Conservation (phyloP, 371 early-diverging fungal species). For the Funneliformis caledonium region DNA sequence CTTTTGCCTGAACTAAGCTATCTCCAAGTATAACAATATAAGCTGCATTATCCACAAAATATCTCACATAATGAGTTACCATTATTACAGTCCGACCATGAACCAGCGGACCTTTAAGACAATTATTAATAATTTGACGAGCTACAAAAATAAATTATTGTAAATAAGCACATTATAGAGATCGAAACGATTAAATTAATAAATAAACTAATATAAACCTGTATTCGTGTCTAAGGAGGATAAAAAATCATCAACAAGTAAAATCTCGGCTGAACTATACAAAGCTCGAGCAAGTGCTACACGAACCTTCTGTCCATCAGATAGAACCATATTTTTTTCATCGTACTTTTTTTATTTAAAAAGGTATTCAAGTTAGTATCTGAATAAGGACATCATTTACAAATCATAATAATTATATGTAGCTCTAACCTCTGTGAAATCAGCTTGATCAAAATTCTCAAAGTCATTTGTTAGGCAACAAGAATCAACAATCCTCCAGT, state of each 20-base stretch:
- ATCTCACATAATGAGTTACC: conserved; percentile 83
- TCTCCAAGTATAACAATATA: conserved; percentile 74
- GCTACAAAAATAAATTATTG: conserved; percentile 13
- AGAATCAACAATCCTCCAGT: conserved; percentile 66
- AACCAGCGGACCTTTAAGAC: conserved; percentile 71
- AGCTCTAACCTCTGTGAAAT: conserved; percentile 81
- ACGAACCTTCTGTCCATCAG: conserved; percentile 73
- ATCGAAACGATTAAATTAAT: background rate
- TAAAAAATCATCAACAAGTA: conserved; percentile 76
- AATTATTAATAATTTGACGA: conserved; percentile 47
- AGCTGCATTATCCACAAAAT: conserved; percentile 72
- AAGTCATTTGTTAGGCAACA: conserved; percentile 79
- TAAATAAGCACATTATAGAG: background rate
- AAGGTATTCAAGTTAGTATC: conserved; percentile 12
- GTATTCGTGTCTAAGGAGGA: conserved; percentile 65
- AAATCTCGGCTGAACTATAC: conserved; percentile 65
- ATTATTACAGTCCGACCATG: conserved; percentile 78
- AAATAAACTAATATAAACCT: conserved; percentile 57
- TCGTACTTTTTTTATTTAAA: conserved; percentile 29
- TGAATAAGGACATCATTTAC: background rate
- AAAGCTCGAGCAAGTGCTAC: conserved; percentile 78
- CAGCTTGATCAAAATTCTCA: conserved; percentile 75
- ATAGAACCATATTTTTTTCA: conserved; percentile 62
- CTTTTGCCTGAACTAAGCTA: conserved; percentile 67
- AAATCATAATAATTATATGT: conserved; percentile 42